A percentile compares a stretch with the other conserved stretches of the same genome.
Conservation (phyloP, 371 early-diverging fungal genomes). For the Zychaea mexicana region DNA sequence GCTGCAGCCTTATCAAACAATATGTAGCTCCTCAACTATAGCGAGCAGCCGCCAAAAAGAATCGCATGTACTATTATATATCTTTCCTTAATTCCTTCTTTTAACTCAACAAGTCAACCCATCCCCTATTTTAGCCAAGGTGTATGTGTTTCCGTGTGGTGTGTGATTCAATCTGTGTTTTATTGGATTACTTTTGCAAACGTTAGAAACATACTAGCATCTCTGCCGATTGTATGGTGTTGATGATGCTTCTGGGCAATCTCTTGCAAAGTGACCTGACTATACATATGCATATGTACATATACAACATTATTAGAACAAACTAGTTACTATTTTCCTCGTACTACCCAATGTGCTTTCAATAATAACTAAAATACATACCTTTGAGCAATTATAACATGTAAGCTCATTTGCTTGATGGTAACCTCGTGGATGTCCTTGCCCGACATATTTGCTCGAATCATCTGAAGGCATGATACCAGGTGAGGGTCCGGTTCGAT, state of each 20-base stretch:
- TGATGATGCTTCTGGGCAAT: constrained; percentile 5
- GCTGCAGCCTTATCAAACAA: background rate
- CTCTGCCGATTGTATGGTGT: background rate
- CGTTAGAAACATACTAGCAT: background rate
- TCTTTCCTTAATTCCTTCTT: no score
- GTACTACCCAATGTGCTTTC: no score
- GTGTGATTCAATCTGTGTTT: no score
- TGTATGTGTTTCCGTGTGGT: no score
- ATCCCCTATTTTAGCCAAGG: background rate
- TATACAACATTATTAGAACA: no score
- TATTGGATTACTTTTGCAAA: background rate
- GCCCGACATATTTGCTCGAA: background rate
- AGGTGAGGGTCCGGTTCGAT: no score
- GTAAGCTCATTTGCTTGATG: no score
- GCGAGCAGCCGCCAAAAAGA: background rate
- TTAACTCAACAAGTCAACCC: no score
- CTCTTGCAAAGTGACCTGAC: constrained; percentile 18
- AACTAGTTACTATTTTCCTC: no score
- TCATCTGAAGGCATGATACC: background rate
- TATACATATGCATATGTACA: background rate
- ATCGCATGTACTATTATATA: background rate
- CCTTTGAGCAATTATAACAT: constrained; percentile 21
- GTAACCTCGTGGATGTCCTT: background rate
- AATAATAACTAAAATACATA: no score
- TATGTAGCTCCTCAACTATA: no score